Conservation (phyloP, 108 stramenopile genomes). For the Cyclotella kingstonii region DNA sequence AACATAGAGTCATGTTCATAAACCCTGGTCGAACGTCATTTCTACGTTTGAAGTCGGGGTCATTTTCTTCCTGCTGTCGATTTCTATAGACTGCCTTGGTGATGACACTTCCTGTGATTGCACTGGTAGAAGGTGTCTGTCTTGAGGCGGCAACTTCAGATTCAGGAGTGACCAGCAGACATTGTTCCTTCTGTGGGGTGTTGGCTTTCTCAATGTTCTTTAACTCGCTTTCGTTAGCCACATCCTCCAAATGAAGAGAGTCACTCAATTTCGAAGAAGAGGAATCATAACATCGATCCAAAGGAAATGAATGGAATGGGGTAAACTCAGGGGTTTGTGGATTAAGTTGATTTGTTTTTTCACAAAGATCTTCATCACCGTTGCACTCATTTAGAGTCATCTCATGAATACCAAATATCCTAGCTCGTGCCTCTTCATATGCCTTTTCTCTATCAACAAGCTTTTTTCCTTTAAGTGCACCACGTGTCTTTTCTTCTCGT, state of each 20-base stretch:
- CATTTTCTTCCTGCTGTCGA: conserved; percentile 74
- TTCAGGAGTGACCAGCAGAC: background rate
- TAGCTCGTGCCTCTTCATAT: conserved; percentile 89
- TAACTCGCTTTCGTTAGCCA: background rate
- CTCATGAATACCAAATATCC: conserved; percentile 71
- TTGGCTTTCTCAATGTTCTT: no score
- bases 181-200: background rate
- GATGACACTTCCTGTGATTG: conserved; percentile 9
- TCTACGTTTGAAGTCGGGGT: conserved; percentile 85
- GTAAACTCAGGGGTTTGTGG: conserved; percentile 4
- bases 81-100: conserved; percentile 82
- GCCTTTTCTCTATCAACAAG: conserved; percentile 85
- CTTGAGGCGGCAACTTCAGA: conserved; percentile 1
- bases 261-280: background rate
- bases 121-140: conserved; percentile 5
- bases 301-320: background rate
- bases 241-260: background rate
- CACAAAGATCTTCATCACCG: conserved; percentile 1
- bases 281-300: background rate
- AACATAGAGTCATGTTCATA: background rate
- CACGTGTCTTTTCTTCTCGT: conserved; percentile 29
- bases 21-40: conserved; percentile 23
- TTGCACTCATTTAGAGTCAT: conserved; percentile 6
- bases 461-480: conserved; percentile 33
- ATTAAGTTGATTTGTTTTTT: background rate